Evolutionary conservation across 495 filamentous ascomycete species (phyloP).

Genomic region (Copromyces sp.): DNA sequence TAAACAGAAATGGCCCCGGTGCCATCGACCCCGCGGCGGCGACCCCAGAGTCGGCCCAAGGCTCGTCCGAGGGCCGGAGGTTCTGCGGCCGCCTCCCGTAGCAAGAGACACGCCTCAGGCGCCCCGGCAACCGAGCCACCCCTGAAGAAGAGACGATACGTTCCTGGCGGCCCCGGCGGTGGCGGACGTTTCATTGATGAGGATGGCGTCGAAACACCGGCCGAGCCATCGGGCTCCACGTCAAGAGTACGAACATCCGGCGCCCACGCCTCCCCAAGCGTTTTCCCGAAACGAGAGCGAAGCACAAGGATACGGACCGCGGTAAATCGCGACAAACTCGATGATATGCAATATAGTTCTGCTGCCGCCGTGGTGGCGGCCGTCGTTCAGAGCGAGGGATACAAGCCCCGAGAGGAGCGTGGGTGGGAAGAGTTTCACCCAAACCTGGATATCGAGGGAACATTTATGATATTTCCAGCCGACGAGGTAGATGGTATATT

Average conservation of each 20-base stretch:
- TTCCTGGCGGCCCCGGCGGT: conserved; percentile 72
- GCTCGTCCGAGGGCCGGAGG: conserved; percentile 31
- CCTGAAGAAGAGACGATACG: conserved; percentile 46
- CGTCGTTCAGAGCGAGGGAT: conserved; percentile 81
- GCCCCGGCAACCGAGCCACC: conserved; percentile 42
- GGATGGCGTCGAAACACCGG: conserved; percentile 44
- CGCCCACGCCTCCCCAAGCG: conserved; percentile 28
- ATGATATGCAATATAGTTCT: conserved; percentile 56
- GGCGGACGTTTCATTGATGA: conserved; percentile 66
- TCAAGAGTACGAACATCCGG: conserved; percentile 26
- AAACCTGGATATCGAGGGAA: conserved; percentile 76
- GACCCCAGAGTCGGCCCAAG: conserved; percentile 30
- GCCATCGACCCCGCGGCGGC: conserved; percentile 32
- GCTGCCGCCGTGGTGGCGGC: conserved; percentile 78
- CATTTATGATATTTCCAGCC: conserved; percentile 65
- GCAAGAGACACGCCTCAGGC: conserved; percentile 25
- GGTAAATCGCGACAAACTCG: conserved; percentile 32
- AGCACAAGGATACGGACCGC: conserved; percentile 44
- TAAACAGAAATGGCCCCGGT: conserved; percentile 29
- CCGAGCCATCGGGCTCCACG: conserved; percentile 10
- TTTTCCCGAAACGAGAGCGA: conserved; percentile 39
- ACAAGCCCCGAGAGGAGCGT: conserved; percentile 92
- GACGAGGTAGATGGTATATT: conserved; percentile 71
- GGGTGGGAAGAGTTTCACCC: conserved; percentile 97
- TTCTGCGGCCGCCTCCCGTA: conserved; percentile 31